A percentile compares a stretch with the other conserved stretches of the same genome.
phyloP scores from a whole-genome alignment of 176 grass and related monocot genomes.

The Lolium perenne region DNA sequence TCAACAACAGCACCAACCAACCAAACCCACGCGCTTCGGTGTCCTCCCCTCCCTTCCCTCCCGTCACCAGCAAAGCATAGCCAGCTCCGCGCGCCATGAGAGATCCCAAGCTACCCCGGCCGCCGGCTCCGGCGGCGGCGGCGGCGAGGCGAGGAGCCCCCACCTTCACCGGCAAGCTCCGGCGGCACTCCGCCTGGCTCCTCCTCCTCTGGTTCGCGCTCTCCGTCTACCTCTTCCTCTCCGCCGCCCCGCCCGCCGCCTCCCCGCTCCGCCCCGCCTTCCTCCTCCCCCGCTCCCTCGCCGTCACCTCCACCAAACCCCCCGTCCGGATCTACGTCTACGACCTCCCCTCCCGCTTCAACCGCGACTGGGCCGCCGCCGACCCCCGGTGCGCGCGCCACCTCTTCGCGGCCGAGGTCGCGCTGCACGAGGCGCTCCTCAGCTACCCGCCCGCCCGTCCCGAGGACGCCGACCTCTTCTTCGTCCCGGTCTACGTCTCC shows the following conservation, averaged over 20 bases:
- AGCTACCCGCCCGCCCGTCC: neutral
- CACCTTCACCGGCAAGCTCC: conserved; percentile 56
- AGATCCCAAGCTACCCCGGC: conserved; percentile 45
- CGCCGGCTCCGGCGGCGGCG: neutral
- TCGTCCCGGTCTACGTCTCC: conserved; percentile 92
- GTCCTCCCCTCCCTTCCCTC: neutral
- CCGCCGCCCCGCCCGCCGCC: conserved; percentile 22
- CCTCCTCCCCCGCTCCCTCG: conserved; percentile 37
- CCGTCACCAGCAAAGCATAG: neutral
- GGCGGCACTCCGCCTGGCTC: conserved; percentile 64
- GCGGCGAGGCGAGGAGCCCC: neutral
- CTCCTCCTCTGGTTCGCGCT: conserved; percentile 70
- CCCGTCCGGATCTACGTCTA: conserved; percentile 76
- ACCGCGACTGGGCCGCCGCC: conserved; percentile 66
- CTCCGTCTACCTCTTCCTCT: conserved; percentile 58
- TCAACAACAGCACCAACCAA: neutral
- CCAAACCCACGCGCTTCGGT: conserved; percentile 28
- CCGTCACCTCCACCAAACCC: neutral
- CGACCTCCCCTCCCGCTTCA: conserved; percentile 77
- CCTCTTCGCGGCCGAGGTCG: conserved; percentile 81
- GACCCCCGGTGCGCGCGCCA: conserved; percentile 70
- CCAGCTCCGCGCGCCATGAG: conserved; percentile 33
- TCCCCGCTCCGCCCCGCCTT: conserved; percentile 34
- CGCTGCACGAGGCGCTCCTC: conserved; percentile 74
- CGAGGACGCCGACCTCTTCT: conserved; percentile 81